A percentile compares a stretch with the other conserved stretches of the same genome.
These are phyloP conservation scores for Pseudogymnoascus sp. DNA, from an alignment of 2,329 filamentous ascomycete species.

Conservation along the genomic window DNA sequence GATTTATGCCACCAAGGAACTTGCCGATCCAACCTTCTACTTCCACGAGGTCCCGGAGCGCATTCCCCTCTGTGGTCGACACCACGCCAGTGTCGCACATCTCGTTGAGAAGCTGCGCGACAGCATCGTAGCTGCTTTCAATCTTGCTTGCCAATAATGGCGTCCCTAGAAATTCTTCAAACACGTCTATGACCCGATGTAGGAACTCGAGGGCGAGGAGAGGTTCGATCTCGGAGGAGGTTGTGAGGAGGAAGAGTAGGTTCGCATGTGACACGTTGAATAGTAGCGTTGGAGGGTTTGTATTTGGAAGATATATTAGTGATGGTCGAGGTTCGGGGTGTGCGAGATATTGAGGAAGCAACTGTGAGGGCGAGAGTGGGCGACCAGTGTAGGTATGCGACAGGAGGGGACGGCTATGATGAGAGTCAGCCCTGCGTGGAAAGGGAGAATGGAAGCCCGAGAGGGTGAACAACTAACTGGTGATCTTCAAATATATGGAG, in stretches of 20 bases:
- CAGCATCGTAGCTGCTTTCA: conserved; percentile 83
- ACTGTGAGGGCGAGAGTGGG: conserved; percentile 63
- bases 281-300: conserved; percentile 76
- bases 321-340: conserved; percentile 75
- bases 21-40: conserved; percentile 86
- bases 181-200: conserved; percentile 81
- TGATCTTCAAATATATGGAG: conserved; percentile 96
- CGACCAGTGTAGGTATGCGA: conserved; percentile 82
- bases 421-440: conserved; percentile 12
- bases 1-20: conserved; percentile 74
- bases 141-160: conserved; percentile 81
- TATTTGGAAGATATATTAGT: conserved; percentile 73
- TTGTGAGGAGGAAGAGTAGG: conserved; percentile 74
- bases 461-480: conserved; percentile 49
- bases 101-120: conserved; percentile 84
- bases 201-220: conserved; percentile 89
- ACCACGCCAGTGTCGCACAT: conserved; percentile 94
- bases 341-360: conserved; percentile 80
- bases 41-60: conserved; percentile 81
- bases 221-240: conserved; percentile 80
- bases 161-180: conserved; percentile 89
- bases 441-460: conserved; percentile 1
- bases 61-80: conserved; percentile 86
- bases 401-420: conserved; percentile 67
- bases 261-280: conserved; percentile 85